Conservation (phyloP, 306 rosid species). For the Pterocarpus santalinus region DNA sequence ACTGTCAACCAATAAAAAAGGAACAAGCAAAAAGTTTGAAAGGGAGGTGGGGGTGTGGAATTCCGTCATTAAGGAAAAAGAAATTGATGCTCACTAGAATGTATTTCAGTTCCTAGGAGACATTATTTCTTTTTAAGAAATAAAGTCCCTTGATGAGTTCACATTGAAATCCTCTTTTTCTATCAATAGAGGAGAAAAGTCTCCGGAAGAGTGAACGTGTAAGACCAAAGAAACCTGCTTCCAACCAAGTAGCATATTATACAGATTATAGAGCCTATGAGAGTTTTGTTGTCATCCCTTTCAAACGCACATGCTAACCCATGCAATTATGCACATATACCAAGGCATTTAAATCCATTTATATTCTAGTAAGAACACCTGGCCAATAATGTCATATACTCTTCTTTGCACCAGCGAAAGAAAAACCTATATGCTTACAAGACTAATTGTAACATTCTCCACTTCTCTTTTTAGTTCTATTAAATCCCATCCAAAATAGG, state of each 20-base stretch:
- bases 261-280: slow-evolving; percentile 22
- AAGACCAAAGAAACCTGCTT: slow-evolving; percentile 49
- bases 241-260: slow-evolving; percentile 42
- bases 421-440: slow-evolving; percentile 13
- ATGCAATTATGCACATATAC: slow-evolving; percentile 27
- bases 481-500: slow-evolving; percentile 16
- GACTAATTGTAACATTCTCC: slow-evolving; percentile 12
- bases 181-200: slow-evolving; percentile 41
- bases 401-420: neutral
- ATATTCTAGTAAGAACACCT: slow-evolving; percentile 23
- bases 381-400: slow-evolving; percentile 1
- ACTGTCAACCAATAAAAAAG: slow-evolving; percentile 27
- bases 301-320: slow-evolving; percentile 36
- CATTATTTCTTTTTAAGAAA: slow-evolving; percentile 25
- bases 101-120: slow-evolving; percentile 42
- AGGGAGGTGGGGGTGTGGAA: slow-evolving; percentile 1
- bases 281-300: slow-evolving; percentile 27
- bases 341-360: slow-evolving; percentile 21
- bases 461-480: neutral
- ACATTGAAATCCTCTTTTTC: slow-evolving; percentile 47
- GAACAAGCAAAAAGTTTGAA: neutral
- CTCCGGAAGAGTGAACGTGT: slow-evolving; percentile 44
- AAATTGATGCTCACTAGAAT: slow-evolving; percentile 55
- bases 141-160: slow-evolving; percentile 50
- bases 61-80: slow-evolving; percentile 52